Conservation (phyloP, 768 basidiomycete genomes). For the Heimioporus sp. region DNA sequence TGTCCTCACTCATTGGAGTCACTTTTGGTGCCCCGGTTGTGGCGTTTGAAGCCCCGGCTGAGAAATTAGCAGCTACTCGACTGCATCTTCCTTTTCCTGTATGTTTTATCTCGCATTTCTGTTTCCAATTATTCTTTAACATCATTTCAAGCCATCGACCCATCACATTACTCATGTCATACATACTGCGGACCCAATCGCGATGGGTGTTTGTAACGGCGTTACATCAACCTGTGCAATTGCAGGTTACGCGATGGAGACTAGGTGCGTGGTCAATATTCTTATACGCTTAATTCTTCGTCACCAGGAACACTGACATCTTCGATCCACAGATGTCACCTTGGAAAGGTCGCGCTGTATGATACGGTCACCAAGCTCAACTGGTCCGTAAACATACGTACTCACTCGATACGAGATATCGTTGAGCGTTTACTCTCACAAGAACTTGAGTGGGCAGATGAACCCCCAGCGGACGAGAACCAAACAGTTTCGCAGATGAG, state of each 20-base stretch:
- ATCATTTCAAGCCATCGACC: conserved; percentile 51
- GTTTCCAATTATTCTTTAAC: not conserved
- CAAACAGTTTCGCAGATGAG: not conserved
- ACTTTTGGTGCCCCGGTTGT: conserved; percentile 95
- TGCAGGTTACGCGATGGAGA: conserved; percentile 85
- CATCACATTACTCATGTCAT: conserved; percentile 86
- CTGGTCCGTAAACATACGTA: conserved; percentile 76
- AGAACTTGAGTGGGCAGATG: conserved; percentile 50
- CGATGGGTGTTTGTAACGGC: conserved; percentile 82
- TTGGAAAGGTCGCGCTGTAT: conserved; percentile 78
- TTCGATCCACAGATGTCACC: conserved; percentile 63
- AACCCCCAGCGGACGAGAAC: conserved; percentile 12
- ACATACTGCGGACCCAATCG: conserved; percentile 92
- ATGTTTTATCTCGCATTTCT: conserved; percentile 18
- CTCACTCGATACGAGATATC: conserved; percentile 67
- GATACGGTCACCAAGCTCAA: conserved; percentile 81
- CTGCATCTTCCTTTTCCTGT: conserved; percentile 89
- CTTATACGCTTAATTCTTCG: too few relatives aligned
- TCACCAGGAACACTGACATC: too few relatives aligned
- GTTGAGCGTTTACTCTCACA: conserved; percentile 63
- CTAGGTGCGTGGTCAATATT: conserved; percentile 36
- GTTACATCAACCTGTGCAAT: conserved; percentile 74
- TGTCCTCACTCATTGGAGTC: conserved; percentile 79
- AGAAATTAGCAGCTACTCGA: conserved; percentile 65
- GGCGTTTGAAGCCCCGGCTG: conserved; percentile 83